A percentile compares a stretch with the other conserved stretches of the same genome.
phyloP scores from a whole-genome alignment of 495 filamentous ascomycete genomes.

The Cercophora samala region DNA sequence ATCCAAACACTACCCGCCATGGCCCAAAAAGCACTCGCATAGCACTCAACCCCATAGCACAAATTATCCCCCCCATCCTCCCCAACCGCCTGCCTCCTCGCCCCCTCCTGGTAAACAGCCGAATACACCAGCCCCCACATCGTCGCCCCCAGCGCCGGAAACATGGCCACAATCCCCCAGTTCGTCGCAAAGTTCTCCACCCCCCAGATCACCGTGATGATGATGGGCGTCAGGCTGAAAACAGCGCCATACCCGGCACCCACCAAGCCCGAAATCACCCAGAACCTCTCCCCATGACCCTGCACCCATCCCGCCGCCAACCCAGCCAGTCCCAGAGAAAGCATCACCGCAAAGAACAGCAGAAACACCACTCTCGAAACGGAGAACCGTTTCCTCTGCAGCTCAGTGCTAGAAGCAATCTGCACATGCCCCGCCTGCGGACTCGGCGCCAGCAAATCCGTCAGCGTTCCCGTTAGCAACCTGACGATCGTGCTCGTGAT shows the following conservation, averaged over 20 bases:
- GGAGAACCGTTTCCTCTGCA: slow-evolving; percentile 43
- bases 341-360: slow-evolving; percentile 65
- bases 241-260: slow-evolving; percentile 90
- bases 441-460: slow-evolving; percentile 79
- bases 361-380: slow-evolving; percentile 80
- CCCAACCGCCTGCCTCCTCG: slow-evolving; percentile 31
- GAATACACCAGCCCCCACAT: slow-evolving; percentile 85
- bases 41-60: slow-evolving; percentile 76
- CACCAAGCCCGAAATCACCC: slow-evolving; percentile 72
- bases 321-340: slow-evolving; percentile 71
- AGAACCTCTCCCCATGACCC: slow-evolving; percentile 64
- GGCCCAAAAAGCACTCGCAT: slow-evolving; percentile 73
- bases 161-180: slow-evolving; percentile 91
- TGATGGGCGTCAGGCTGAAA: slow-evolving; percentile 85
- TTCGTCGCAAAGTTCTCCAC: slow-evolving; percentile 98
- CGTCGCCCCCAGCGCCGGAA: slow-evolving; percentile 79
- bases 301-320: slow-evolving; percentile 71
- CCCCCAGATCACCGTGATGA: slow-evolving; percentile 92
- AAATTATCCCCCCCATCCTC: slow-evolving; percentile 45
- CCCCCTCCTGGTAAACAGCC: slow-evolving; percentile 68
- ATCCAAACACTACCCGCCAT: slow-evolving; percentile 74
- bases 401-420: slow-evolving; percentile 29
- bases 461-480: slow-evolving; percentile 77
- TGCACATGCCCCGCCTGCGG: slow-evolving; percentile 43
- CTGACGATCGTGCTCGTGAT: slow-evolving; percentile 87